A percentile compares a stretch with the other conserved stretches of the same genome.
Evolutionary conservation across 192 early-diverging fungal genomes (phyloP).

Genomic region (Spizellomyces sp.): DNA sequence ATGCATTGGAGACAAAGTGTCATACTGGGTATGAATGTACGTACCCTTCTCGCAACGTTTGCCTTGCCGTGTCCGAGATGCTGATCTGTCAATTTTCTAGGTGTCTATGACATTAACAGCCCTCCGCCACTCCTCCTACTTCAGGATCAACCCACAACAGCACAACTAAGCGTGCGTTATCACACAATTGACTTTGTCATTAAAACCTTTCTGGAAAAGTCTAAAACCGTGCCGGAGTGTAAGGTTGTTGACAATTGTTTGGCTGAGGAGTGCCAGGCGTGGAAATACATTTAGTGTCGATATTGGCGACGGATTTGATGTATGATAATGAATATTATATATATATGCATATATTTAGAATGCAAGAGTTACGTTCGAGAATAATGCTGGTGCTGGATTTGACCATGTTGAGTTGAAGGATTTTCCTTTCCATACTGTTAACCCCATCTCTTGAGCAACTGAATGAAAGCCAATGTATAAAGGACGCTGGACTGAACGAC

Average conservation of each 20-base stretch:
- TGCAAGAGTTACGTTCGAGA: too few relatives aligned
- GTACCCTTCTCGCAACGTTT: not conserved
- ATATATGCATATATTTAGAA: too few relatives aligned
- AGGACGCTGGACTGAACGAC: too few relatives aligned
- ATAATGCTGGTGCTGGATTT: too few relatives aligned
- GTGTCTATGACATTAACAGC: not conserved
- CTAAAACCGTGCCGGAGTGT: constrained; percentile 52
- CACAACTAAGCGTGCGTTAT: constrained; percentile 72
- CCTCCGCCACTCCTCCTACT: not conserved
- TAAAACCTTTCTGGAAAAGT: constrained; percentile 55
- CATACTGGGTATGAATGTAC: constrained; percentile 71
- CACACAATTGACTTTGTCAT: constrained; percentile 83
- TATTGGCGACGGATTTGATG: too few relatives aligned
- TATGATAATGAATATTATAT: too few relatives aligned
- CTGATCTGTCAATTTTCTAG: not conserved
- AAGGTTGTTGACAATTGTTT: constrained; percentile 57
- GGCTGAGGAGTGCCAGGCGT: constrained; percentile 5
- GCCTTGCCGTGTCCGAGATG: not conserved
- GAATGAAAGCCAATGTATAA: too few relatives aligned
- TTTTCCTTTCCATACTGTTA: too few relatives aligned
- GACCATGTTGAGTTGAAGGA: too few relatives aligned
- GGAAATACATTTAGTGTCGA: constrained; percentile 3
- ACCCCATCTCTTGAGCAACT: too few relatives aligned
- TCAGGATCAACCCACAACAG: not conserved
- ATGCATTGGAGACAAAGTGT: constrained; percentile 81